Evolutionary conservation across 2,329 filamentous ascomycete genomes (phyloP), one percentile per base, ranked within the genome.

Genomic region (Alternaria panax): DNA sequence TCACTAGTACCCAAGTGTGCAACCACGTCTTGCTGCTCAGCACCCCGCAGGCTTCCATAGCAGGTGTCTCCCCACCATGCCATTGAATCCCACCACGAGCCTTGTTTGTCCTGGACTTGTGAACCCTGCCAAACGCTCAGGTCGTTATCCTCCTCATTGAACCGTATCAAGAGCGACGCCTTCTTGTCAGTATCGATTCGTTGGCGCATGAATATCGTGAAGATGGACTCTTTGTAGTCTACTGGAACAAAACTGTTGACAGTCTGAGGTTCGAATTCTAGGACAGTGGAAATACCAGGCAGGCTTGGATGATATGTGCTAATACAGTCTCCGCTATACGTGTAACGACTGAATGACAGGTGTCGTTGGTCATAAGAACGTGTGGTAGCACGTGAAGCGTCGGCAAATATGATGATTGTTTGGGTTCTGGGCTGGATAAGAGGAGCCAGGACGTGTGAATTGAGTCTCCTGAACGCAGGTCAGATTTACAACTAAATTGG

Each of bases 11-110:
- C 60, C 53, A 54, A 48, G 24, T 32, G 43, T 11, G 48, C 50
- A 16, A 63, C 18, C 24, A 46, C 41, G 11, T 57, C 22, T 25
- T n/a, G 32, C 7, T 6, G 32, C 4, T 14, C 24, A 16, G 11
- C 22, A 1, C 45, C 18, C 34, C 18, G 14, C 11, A 3, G 2
- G 7, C 20, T 22, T 14, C 42, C 45, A 24, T 64, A 64, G 28
- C 60, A 66, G 1, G 52, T 61, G 16, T 68, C 62, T n/a, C 66
- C 63, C 67, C 66, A 71, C 59, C 63, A 69, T 7, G 40, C 51
- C 14, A 52, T 27, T 12, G 40, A 40, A n/a, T 30, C 14, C 20
- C 28, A 8, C 32, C 16, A 36, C 16, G 16, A 36, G 32, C 32
- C 32, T 36, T 36, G 32, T n/a, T 36, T 36, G 16, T 14, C 32